A percentile compares a stretch with the other conserved stretches of the same genome.
Conservation (phyloP, 768 basidiomycete genomes). For the Lactarius sp. region DNA sequence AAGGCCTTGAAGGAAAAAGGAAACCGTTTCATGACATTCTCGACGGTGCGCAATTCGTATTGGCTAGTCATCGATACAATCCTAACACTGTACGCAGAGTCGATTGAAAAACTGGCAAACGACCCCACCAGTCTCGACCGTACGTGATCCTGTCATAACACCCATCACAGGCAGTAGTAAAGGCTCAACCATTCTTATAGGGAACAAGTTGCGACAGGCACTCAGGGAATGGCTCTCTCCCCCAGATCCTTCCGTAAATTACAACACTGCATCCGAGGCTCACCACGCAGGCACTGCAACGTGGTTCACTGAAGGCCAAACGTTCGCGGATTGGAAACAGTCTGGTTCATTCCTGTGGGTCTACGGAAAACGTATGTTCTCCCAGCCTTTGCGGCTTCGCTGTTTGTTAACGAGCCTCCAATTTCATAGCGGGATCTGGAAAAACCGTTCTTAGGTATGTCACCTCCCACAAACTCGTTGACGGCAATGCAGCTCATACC, state of each 20-base stretch:
- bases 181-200: background rate
- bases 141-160: background rate
- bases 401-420: background rate
- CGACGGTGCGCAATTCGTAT: background rate
- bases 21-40: too few relatives aligned
- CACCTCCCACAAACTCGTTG: rapidly evolving
- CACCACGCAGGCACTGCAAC: background rate
- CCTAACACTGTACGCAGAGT: background rate
- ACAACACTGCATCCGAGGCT: background rate
- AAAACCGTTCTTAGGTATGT: constrained; percentile 5
- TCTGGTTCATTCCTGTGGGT: background rate
- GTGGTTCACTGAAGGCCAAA: background rate
- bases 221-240: background rate
- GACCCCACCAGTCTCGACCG: background rate
- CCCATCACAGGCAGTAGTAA: background rate
- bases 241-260: constrained; percentile 1
- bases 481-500: background rate
- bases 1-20: background rate
- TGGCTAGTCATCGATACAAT: background rate
- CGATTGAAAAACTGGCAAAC: background rate
- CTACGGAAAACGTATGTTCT: background rate
- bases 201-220: background rate
- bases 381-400: background rate
- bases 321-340: background rate
- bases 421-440: constrained; percentile 6